Evolutionary conservation across 2,329 filamentous ascomycete genomes (phyloP), one percentile per base, ranked within the genome.

Genomic region (Trichoderma atrobrunneum): DNA sequence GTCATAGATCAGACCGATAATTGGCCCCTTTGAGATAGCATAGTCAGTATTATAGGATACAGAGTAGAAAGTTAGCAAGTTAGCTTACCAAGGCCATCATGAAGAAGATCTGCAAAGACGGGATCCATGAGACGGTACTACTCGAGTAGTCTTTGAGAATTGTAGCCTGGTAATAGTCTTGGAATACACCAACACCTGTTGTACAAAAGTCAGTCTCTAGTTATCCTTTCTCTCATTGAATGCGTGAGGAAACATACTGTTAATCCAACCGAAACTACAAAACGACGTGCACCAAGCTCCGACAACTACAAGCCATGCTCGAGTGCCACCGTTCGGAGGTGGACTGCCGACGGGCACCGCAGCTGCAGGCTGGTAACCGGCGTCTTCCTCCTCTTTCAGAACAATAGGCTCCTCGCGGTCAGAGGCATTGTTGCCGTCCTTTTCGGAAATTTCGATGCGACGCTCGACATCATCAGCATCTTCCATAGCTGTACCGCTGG

Each of bases 1-100:
- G 76, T 93, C 91, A 75, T 87, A 92, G 0, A 91, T 72, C 36
- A 84, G 86, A 2, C 91, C 91, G n/a, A 90, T 85, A 8, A 92
- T 76, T 0, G 89, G 89, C 0, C 90, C 89, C 74, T 86, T 16
- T 12, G 48, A 34, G 24, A 43, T 7, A 28, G n/a, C 54, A 57
- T 30, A 26, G 71, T 72, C 14, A 75, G 66, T 59, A 48, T 14
- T 28, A n/a, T 43, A 43, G 28, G 39, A 11, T 54, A 32, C 8
- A 34, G 24, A 21, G 16, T 12, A 18, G 3, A 34, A 6, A 3
- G 10, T 21, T 21, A 26, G 43, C 30, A 7, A 54, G 5, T n/a
- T 14, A 75, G 70, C 78, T 74, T 78, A 83, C 82, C 76, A 82
- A 78, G 28, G 78, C 81, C 76, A 87, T 86, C 83, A 91, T 85